Evolutionary conservation across 164 flowering plant species (phyloP), one percentile per base, ranked within the genome.

Genomic region (Annona squamosa): DNA sequence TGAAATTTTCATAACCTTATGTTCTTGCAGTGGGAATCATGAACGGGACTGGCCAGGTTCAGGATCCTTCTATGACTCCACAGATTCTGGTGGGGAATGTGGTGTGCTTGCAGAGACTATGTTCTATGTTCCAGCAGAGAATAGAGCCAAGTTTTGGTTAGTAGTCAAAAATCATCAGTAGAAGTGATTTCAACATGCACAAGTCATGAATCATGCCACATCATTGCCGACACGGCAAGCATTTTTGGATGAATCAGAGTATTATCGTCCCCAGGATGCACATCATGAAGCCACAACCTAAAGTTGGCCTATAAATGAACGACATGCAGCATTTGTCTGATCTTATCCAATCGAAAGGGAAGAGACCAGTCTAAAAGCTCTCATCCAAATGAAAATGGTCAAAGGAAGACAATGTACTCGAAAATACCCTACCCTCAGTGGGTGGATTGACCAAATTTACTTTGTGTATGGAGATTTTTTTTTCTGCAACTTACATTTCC

Each of bases 71-170:
- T 80, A 84, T 69, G 77, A 64, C 18, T 77, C 47, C 52, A 71
- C 17, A 57, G 86, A 84, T 78, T 84, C 86, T 13, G 86, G 86
- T 44, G 86, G 86, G 45, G 86, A 84, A 68, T 84, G 86, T 77
- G 86, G 86, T 67, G 86, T 84, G 43, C 63, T 72, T 12, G 82
- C 86, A 2, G 77, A 84, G 69, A 82, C 80, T 47, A 82, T 82
- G 83, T 84, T 78, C 52, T 84, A 80, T 73, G 83, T 80, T 76
- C 86, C 86, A 80, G 82, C 86, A 3, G 82, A 78, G 19, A 84
- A 82, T 72, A 75, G 85, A 45, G 83, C 78, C 42, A 84, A 84
- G 57, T 84, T 75, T 72, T 84, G 86, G 86, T 83, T 78, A 52
- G 3, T 37, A 47, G n/a, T 3, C 6, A 17, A 19, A 6, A 46